Evolutionary conservation across 2,329 filamentous ascomycete species (phyloP).

Genomic region (Clonostachys chloroleuca): DNA sequence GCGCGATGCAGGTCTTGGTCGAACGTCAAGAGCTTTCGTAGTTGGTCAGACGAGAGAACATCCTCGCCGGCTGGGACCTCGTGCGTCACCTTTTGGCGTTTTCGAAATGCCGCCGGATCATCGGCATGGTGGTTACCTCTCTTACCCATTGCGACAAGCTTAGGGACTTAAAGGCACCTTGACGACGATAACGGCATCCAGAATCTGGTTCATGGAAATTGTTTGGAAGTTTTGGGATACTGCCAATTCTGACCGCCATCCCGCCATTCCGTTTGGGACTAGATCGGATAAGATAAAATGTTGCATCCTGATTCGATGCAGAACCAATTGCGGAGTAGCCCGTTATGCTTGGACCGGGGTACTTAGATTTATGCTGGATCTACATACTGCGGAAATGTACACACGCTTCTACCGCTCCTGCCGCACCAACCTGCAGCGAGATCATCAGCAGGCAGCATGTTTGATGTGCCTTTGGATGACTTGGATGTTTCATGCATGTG

Average conservation of each 20-base stretch:
- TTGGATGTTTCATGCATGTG: too few relatives aligned
- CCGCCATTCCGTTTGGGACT: constrained; percentile 15
- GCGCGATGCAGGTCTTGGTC: constrained; percentile 64
- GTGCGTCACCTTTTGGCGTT: constrained; percentile 52
- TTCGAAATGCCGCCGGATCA: constrained; percentile 35
- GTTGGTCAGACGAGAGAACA: constrained; percentile 58
- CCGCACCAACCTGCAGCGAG: not conserved
- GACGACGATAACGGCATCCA: not conserved
- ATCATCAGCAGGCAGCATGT: not conserved
- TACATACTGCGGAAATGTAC: not conserved
- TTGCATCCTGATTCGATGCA: too few relatives aligned
- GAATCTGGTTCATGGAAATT: too few relatives aligned
- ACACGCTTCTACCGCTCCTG: not conserved
- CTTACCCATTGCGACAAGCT: constrained; percentile 33
- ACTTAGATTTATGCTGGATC: not conserved
- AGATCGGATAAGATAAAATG: not conserved
- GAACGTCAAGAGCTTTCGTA: constrained; percentile 65
- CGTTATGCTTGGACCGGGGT: too few relatives aligned
- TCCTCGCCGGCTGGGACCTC: constrained; percentile 56
- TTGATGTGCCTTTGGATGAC: not conserved
- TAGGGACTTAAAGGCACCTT: not conserved
- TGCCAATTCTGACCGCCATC: constrained; percentile 23
- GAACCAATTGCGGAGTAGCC: too few relatives aligned
- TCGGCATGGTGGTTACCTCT: constrained; percentile 29
- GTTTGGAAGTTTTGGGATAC: constrained; percentile 25